A percentile compares a stretch with the other conserved stretches of the same genome.
phyloP scores from a whole-genome alignment of 805 yeast species.

The Sugiyamaella marilandica region DNA sequence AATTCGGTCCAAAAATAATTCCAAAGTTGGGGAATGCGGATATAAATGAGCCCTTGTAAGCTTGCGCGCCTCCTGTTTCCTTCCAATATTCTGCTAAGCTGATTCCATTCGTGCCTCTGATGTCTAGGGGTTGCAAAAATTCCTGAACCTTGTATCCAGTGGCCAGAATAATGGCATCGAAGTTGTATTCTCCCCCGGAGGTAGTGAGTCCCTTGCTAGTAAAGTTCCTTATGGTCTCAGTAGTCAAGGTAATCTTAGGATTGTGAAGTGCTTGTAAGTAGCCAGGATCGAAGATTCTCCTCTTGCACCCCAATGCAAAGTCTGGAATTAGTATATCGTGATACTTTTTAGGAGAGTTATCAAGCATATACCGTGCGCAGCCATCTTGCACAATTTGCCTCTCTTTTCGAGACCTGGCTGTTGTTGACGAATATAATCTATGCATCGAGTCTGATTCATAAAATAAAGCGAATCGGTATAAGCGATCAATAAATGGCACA shows the following conservation, averaged over 20 bases:
- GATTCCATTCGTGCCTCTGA: constrained; percentile 13
- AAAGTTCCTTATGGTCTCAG: constrained; percentile 15
- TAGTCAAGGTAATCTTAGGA: constrained; percentile 21
- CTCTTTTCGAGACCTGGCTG: background rate
- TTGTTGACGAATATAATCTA: background rate
- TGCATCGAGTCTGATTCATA: background rate
- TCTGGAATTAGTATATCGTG: constrained; percentile 17
- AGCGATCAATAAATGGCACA: background rate
- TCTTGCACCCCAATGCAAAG: constrained; percentile 22
- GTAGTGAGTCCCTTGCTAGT: constrained; percentile 20
- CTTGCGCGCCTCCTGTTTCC: constrained; percentile 18
- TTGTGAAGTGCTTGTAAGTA: constrained; percentile 21
- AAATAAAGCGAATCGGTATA: background rate
- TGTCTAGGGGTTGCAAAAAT: constrained; percentile 5
- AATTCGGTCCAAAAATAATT: constrained; percentile 21
- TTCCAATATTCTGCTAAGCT: constrained; percentile 11
- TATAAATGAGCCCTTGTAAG: constrained; percentile 18
- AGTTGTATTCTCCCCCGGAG: constrained; percentile 27
- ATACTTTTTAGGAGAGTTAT: constrained; percentile 1
- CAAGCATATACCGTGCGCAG: constrained; percentile 13
- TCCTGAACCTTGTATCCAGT: constrained; percentile 17
- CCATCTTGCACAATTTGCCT: constrained; percentile 1
- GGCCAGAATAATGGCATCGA: constrained; percentile 15
- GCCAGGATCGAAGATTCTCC: constrained; percentile 22
- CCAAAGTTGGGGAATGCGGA: constrained; percentile 23